phyloP scores from a whole-genome alignment of 352 stramenopile genomes.

The Pythium aphanidermatum region DNA sequence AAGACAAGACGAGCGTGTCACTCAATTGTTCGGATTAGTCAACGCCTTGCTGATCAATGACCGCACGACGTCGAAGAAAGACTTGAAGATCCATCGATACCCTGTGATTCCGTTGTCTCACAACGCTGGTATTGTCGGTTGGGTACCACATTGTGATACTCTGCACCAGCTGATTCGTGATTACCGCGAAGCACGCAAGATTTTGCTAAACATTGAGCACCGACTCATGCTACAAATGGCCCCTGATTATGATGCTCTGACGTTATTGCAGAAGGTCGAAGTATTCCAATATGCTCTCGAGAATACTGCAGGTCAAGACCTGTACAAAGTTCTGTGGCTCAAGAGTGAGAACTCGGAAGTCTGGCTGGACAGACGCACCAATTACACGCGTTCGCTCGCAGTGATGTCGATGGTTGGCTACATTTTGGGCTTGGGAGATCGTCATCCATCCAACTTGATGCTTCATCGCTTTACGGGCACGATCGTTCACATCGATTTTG shows the following conservation, averaged over 20 bases:
- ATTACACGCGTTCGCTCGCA: conserved; percentile 98
- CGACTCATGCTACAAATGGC: conserved; percentile 96
- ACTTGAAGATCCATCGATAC: conserved; percentile 98
- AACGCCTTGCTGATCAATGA: conserved; percentile 99
- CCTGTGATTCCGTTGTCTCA: conserved; percentile 97
- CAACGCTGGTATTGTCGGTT: conserved; percentile 98
- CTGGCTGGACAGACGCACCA: conserved; percentile 98
- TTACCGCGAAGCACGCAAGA: conserved; percentile 92
- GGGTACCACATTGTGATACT: conserved; percentile 99
- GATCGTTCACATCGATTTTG: conserved; percentile 99
- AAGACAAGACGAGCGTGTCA: conserved; percentile 99
- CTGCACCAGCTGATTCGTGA: conserved; percentile 98
- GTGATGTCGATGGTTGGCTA: conserved; percentile 99
- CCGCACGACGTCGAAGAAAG: conserved; percentile 96
- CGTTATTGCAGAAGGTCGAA: conserved; percentile 99
- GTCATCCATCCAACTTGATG: conserved; percentile 99
- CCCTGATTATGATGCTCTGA: conserved; percentile 98
- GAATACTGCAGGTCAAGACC: conserved; percentile 95
- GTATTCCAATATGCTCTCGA: conserved; percentile 94
- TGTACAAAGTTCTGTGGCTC: conserved; percentile 99
- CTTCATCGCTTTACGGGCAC: conserved; percentile 98
- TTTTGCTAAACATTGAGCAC: conserved; percentile 96
- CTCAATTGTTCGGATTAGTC: conserved; percentile 99
- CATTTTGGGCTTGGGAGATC: conserved; percentile 99
- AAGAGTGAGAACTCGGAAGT: conserved; percentile 99